Base-by-base conservation (phyloP, 352 stramenopile genomes). In the Phytophthora europaea region DNA sequence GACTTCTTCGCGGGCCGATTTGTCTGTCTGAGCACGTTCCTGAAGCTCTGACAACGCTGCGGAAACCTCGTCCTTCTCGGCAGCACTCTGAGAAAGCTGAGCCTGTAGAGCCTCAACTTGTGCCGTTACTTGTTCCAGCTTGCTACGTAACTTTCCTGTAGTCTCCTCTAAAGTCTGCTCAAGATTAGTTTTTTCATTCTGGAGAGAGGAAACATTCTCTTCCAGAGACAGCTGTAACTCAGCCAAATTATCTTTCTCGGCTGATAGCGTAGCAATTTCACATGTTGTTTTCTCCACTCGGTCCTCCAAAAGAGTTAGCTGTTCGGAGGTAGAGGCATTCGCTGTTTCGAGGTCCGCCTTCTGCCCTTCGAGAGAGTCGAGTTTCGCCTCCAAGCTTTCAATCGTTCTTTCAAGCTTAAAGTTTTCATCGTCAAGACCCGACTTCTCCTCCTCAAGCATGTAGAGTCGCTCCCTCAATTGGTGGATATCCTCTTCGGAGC, bases 401-500 rank as follows among this genome's bases (percentile, higher is more conserved):
- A 84, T 79, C 0, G 67, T 76, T 31, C 61, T 58, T 55, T 86
- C 78, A 10, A 83, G 72, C 56, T 81, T 75, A 10, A 67, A n/a
- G 22, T 87, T 77, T 40, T 78, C 76, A 18, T 80, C 78, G 20
- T 79, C 68, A 18, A 89, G 63, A 18, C 54, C 54, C 9, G 72
- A 75, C 13, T 87, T 89, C 54, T 85, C 83, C 51, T 82, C 76
- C 53, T 87, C 80, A 6, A 84, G 70, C 61, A 84, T 79, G 53
- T 81, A 80, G 9, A 84, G 68, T n/a, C 79, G 74, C 31, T 85
- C 82, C 26, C 72, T 76, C 20, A 85, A 50, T 34, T 87, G 70
- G 22, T 87, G 81, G 13, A 89, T 84, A 22, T 88, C 79, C 48
- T 87, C 80, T 57, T 91, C 78, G 1, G 75, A 84, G 48, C 67